These are phyloP conservation scores for Acanthochlamys bracteata DNA, from an alignment of 106 monocot species.

Conservation along the genomic window DNA sequence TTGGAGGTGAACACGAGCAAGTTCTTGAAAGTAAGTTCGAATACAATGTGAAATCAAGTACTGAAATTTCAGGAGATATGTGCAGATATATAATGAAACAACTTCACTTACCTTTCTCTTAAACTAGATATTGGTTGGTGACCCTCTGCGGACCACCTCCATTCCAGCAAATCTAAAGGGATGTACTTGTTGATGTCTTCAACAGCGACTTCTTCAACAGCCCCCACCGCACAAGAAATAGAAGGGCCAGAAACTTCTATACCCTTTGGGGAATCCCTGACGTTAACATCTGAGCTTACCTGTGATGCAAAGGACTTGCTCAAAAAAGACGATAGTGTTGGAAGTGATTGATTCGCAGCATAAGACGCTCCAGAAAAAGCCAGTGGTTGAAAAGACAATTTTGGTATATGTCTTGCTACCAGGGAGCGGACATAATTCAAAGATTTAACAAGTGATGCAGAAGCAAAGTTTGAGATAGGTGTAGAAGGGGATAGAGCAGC, in stretches of 20 bases:
- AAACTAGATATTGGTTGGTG: slow-evolving; percentile 28
- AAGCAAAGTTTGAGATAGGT: slow-evolving; percentile 52
- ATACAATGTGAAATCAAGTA: neutral
- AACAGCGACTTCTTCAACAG: slow-evolving; percentile 25
- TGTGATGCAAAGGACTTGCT: slow-evolving; percentile 61
- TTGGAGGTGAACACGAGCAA: too few species aligned
- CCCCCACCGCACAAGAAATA: slow-evolving; percentile 18
- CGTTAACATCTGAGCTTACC: slow-evolving; percentile 39
- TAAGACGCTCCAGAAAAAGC: slow-evolving; percentile 33
- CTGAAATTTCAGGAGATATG: neutral
- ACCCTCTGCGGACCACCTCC: slow-evolving; percentile 59
- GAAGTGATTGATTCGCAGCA: slow-evolving; percentile 55
- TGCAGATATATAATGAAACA: too few species aligned
- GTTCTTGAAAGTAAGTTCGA: neutral
- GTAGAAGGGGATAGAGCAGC: slow-evolving; percentile 15
- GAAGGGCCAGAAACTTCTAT: slow-evolving; percentile 33
- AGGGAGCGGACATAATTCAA: slow-evolving; percentile 86
- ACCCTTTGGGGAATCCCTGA: slow-evolving; percentile 34
- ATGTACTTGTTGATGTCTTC: slow-evolving; percentile 43
- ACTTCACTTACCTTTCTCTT: slow-evolving; percentile 40
- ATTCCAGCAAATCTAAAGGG: slow-evolving; percentile 53
- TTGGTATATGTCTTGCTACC: slow-evolving; percentile 81
- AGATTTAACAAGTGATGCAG: slow-evolving; percentile 76
- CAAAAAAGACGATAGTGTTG: slow-evolving; percentile 58
- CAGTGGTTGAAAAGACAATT: slow-evolving; percentile 67